Base-by-base conservation (phyloP, 352 stramenopile genomes). In the Phytopythium vexans region DNA sequence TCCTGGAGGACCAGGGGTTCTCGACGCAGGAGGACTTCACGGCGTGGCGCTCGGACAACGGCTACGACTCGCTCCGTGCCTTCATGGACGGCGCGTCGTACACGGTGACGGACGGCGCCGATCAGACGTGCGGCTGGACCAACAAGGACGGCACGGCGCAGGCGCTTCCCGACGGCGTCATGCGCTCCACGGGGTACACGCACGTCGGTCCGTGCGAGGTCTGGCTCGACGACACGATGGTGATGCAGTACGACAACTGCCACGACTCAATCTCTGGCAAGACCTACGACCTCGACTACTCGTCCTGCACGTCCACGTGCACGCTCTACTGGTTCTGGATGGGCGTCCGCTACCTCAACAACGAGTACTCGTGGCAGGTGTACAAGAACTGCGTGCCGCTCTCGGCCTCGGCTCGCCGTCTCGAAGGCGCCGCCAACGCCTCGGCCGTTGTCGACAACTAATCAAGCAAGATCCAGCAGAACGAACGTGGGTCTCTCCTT, bases 281-380 rank as follows among this genome's bases (percentile, higher is more conserved):
- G 58, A 52, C 66, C 54, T 59, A 63, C 41, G 66, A 43, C 12
- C 51, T 77, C 14, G 61, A 72, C 64, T 77, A 77, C 52, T 66
- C 58, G 12, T 69, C 58, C 11, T 77, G 69, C 56, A 68, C 50
- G 15, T 54, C 44, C 34, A 67, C 63, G 11, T 75, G 69, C 48
- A 72, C 60, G 37, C 56, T 78, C 21, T 60, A 60, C 41, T 78
- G 69, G 69, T 78, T 62, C 66, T 78, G 66, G 62, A 44, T 78
- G 39, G 66, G 66, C 7, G 55, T 74, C 14, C 68, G 68, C 31
- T 77, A 70, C 56, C 58, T 75, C 15, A 66, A 81, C 32, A 72
- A 73, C 44, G 55, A 52, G 48, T 78, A 76, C 58, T 84, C 70
- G 56, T 84, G 73, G 73, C 70, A 84, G 58, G 52, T 84, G 14